Base-by-base conservation (phyloP, 257 asterid genomes). In the Solanum rostratum region DNA sequence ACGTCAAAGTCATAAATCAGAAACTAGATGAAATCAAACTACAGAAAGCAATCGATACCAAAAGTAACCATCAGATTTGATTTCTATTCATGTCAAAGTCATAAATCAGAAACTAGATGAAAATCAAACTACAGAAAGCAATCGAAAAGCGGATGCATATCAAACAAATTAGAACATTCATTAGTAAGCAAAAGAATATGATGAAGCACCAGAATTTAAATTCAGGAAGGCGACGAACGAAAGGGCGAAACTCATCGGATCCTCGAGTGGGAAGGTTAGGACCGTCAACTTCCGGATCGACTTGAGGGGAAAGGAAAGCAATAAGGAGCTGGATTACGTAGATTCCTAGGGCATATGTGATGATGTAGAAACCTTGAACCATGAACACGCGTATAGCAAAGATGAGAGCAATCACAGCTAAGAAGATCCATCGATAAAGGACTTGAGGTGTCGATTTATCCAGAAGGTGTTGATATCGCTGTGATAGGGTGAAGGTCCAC, bases 241-340 rank as follows among this genome's bases (percentile, higher is more conserved):
- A 95, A 78, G 99, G 99, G 84, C 99, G 98, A 84, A 97, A 97
- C 96, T 97, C 99, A 59, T 97, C 99, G 86, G 97, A 92, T 86
- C 97, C 97, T 53, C 94, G 97, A 68, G 96, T 92, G 60, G 99
- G 99, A 84, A 95, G 95, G 41, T 90, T 50, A 46, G 98, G 98
- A 13, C 94, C 99, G 18, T 95, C 92, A 88, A 93, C 87, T 92
- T 97, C 97, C n/a, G 99, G 99, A 88, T 97, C 99, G 59, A 97
- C 98, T 92, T 95, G 98, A 59, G 99, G 99, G 71, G 99, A 95
- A 29, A 97, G 90, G 82, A 97, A 97, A 29, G 99, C 99, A 59
- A 97, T 94, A 86, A 97, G 84, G 81, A 97, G 93, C 91, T 97
- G 99, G 83, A 97, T 90, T 89, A 95, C 82, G 87, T 95, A 95